phyloP scores from a whole-genome alignment of 257 asterid genomes.

The Lycium ferocissimum region DNA sequence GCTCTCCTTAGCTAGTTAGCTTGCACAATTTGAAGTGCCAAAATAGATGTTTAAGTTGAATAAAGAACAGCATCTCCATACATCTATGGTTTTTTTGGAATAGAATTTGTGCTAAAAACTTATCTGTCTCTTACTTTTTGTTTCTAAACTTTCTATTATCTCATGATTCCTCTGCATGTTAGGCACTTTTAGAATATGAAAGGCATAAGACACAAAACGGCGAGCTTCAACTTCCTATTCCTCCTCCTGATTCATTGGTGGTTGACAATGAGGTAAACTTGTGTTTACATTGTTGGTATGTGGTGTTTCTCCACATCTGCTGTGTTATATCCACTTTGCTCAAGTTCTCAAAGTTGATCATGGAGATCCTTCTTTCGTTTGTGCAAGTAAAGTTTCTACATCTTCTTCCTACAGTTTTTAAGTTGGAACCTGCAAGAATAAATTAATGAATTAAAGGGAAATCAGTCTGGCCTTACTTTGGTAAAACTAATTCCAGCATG shows the following conservation, averaged over 20 bases:
- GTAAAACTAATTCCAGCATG: background rate
- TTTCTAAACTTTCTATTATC: background rate
- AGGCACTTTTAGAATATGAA: slow-evolving; percentile 88
- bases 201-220: slow-evolving; percentile 69
- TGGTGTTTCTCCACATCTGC: background rate
- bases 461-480: background rate
- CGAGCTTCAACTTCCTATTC: slow-evolving; percentile 75
- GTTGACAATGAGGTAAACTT: slow-evolving; percentile 66
- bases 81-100: background rate
- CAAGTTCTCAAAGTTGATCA: background rate
- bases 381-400: no score
- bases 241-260: slow-evolving; percentile 56
- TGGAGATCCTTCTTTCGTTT: background rate
- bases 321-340: background rate
- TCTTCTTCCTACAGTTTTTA: no score
- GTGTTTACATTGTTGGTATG: slow-evolving; percentile 15
- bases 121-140: background rate
- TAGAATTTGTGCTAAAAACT: background rate
- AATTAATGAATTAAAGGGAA: background rate
- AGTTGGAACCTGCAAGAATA: no score
- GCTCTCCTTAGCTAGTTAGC: background rate
- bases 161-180: slow-evolving; percentile 30
- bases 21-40: background rate
- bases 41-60: background rate
- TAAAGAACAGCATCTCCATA: background rate